phyloP scores from a whole-genome alignment of 345 rosid species.

The Anastatica hierochuntica region DNA sequence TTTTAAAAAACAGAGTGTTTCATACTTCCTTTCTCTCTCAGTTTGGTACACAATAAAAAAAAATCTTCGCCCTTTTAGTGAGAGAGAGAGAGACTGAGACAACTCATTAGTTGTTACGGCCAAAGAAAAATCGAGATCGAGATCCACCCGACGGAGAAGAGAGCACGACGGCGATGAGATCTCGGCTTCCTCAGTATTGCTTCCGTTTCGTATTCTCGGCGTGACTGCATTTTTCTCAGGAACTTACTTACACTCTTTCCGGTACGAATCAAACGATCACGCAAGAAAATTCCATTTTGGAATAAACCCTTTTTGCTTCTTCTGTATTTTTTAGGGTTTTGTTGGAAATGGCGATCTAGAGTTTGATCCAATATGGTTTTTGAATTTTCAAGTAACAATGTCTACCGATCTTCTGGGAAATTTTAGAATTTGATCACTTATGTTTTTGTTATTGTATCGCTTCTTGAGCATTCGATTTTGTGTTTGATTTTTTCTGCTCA shows the following conservation, averaged over 20 bases:
- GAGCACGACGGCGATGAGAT: slow-evolving; percentile 22
- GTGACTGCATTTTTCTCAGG: slow-evolving; percentile 15
- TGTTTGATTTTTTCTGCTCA: neutral
- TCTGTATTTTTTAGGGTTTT: neutral
- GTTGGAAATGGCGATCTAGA: slow-evolving; percentile 9
- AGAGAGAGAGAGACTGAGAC: slow-evolving; percentile 19
- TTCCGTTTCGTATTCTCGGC: slow-evolving; percentile 11
- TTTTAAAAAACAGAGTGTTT: slow-evolving; percentile 9
- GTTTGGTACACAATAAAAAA: slow-evolving; percentile 21
- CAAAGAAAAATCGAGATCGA: slow-evolving; percentile 22
- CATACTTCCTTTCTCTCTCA: slow-evolving; percentile 15
- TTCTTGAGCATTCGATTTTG: too few species aligned
- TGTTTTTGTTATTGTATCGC: too few species aligned
- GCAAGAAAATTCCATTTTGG: too few species aligned
- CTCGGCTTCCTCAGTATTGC: slow-evolving; percentile 8
- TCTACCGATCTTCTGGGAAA: neutral
- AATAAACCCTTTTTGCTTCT: neutral
- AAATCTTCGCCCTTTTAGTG: slow-evolving; percentile 16
- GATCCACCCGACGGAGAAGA: slow-evolving; percentile 22
- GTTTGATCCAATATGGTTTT: neutral
- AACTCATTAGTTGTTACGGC: slow-evolving; percentile 24
- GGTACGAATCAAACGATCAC: slow-evolving; percentile 10
- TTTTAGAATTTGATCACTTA: neutral
- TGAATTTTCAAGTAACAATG: slow-evolving; percentile 5
- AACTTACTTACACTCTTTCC: neutral